Evolutionary conservation across 169 alveolate genomes (phyloP), one percentile per base, ranked within the genome.

Genomic region (Besnoitia besnoiti): DNA sequence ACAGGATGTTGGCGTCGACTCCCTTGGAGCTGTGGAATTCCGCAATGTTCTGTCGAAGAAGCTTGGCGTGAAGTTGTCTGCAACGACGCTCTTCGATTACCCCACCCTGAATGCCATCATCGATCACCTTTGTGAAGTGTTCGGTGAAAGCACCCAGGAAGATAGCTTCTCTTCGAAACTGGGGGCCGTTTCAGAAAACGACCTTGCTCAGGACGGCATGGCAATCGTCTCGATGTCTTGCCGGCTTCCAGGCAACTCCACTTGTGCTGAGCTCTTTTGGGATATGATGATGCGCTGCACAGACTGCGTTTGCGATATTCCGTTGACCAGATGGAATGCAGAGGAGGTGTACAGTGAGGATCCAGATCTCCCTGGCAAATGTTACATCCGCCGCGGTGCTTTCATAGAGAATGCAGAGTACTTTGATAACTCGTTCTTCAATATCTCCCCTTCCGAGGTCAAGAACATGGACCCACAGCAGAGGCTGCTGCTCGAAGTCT

Each of bases 11-110:
- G 97, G 97, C n/a, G 91, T 96, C 27, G 97, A 96, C 90, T 96
- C 97, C 35, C 88, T 96, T 47, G 94, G 97, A 21, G 97, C 97
- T 0, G 95, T 96, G 40, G 97, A 96, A 89, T 93, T 96, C 85
- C 95, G 97, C 30, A 95, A 96, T 90, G 88, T 93, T 59, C 89
- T 96, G 79, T 49, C 96, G 46, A 61, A 67, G n/a, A 90, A 90
- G 79, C 91, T 95, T 33, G 95, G 92, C 30, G 59, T 95, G 46
- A 91, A 95, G 47, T 94, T 95, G 49, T 87, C 95, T 33, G 94
- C 95, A 44, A 95, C 96, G 35, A 80, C 94, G 10, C 79, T 93
- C n/a, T 91, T 95, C 33, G 96, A 95, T 79, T 95, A 95, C 44
- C 96, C 96, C n/a, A 95, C 95, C 37, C 85, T 95, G 33, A 33